phyloP scores from a whole-genome alignment of 768 basidiomycete species.

The Amanita exitialis region DNA sequence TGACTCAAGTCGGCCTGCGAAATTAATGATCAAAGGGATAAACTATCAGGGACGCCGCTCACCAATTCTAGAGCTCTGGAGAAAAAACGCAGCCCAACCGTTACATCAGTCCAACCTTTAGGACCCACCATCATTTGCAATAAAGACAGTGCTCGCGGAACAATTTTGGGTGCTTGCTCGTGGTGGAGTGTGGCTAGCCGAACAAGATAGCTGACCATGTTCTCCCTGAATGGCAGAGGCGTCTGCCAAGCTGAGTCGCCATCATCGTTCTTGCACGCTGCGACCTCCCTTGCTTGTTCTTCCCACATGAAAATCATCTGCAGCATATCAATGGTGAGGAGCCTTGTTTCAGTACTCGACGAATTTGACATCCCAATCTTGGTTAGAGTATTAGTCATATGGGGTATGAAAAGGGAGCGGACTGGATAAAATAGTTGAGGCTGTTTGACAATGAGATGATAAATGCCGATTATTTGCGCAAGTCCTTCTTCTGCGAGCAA shows the following conservation, averaged over 20 bases:
- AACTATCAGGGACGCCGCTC: constrained; percentile 12
- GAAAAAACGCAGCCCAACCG: constrained; percentile 87
- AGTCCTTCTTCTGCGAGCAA: constrained; percentile 87
- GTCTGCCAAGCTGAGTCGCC: constrained; percentile 50
- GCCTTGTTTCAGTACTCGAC: constrained; percentile 71
- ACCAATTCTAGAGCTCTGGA: constrained; percentile 77
- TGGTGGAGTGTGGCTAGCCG: constrained; percentile 69
- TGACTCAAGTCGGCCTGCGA: constrained; percentile 3
- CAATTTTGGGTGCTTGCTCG: constrained; percentile 36
- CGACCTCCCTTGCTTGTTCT: constrained; percentile 41
- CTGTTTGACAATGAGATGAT: constrained; percentile 88
- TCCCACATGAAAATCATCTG: constrained; percentile 96
- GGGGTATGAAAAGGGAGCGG: constrained; percentile 84
- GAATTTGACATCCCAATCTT: constrained; percentile 76
- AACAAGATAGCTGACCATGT: constrained; percentile 92
- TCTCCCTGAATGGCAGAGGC: constrained; percentile 74
- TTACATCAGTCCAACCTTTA: constrained; percentile 84
- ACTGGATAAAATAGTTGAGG: constrained; percentile 88
- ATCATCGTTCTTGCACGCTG: constrained; percentile 15
- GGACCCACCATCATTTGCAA: constrained; percentile 76
- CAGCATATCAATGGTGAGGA: constrained; percentile 81
- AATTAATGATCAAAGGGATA: background rate
- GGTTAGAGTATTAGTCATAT: constrained; percentile 83
- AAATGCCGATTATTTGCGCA: constrained; percentile 63
- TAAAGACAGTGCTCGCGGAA: constrained; percentile 54